phyloP scores from a whole-genome alignment of 306 rosid species.

The Pyrus communis region DNA sequence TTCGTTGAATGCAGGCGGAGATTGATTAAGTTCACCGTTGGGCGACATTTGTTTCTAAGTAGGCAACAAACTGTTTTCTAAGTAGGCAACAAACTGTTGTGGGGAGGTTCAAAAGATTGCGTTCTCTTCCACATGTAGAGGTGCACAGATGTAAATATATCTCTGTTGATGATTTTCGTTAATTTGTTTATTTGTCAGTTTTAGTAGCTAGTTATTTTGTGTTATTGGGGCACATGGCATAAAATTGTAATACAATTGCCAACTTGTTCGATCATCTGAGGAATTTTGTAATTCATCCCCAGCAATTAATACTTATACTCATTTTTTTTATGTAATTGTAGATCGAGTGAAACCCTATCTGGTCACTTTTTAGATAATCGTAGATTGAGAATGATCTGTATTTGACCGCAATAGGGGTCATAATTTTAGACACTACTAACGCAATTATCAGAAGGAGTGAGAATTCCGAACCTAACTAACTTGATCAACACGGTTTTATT shows the following conservation, averaged over 20 bases:
- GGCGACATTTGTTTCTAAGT: conserved; percentile 25
- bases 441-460: no score
- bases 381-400: no score
- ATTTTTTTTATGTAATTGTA: no score
- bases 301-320: conserved; percentile 5
- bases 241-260: conserved; percentile 34
- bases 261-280: conserved; percentile 26
- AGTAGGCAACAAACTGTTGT: conserved; percentile 23
- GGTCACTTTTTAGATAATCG: no score
- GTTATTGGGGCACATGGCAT: conserved; percentile 20
- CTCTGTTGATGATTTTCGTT: neutral
- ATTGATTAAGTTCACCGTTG: conserved; percentile 16
- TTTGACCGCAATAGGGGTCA: no score
- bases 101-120: conserved; percentile 22
- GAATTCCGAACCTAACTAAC: no score
- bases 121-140: conserved; percentile 17
- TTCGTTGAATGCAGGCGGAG: conserved; percentile 35
- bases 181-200: conserved; percentile 10
- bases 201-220: conserved; percentile 11
- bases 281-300: conserved; percentile 23
- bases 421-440: no score
- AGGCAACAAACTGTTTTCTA: conserved; percentile 15
- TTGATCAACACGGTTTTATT: no score
- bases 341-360: no score
- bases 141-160: conserved; percentile 54